Conservation (phyloP, 2,329 filamentous ascomycete genomes). For the Phialophora chinensis region DNA sequence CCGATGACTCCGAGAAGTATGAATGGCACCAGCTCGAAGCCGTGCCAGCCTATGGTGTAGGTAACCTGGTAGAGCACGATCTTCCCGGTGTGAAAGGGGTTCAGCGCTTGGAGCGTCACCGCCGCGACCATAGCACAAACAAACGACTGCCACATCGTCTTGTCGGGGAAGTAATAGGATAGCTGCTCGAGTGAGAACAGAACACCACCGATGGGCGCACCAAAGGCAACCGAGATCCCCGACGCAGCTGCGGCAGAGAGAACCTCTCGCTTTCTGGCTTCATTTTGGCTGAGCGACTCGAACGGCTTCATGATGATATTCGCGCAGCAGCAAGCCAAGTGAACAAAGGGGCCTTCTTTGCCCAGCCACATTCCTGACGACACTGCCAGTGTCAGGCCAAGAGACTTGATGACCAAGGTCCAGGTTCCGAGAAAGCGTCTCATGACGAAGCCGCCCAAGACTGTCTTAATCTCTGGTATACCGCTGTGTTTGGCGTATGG, state of each 20-base stretch:
- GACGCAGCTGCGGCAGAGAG: conserved; percentile 90
- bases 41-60: conserved; percentile 90
- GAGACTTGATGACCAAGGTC: conserved; percentile 87
- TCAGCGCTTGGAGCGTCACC: conserved; percentile 87
- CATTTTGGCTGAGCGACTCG: conserved; percentile 78
- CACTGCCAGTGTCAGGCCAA: conserved; percentile 84
- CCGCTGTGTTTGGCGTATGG: conserved; percentile 91
- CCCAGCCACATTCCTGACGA: conserved; percentile 95
- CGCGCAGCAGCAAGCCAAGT: conserved; percentile 95
- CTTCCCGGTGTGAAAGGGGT: conserved; percentile 94
- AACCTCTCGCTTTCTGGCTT: conserved; percentile 91
- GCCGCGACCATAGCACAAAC: conserved; percentile 99
- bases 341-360: conserved; percentile 93
- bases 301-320: conserved; percentile 94
- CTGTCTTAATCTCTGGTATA: conserved; percentile 97
- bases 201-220: conserved; percentile 90
- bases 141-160: conserved; percentile 99
- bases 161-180: conserved; percentile 97
- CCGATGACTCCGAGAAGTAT: conserved; percentile 84
- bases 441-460: conserved; percentile 93
- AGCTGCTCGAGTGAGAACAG: conserved; percentile 96
- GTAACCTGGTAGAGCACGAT: conserved; percentile 95
- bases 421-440: conserved; percentile 82
- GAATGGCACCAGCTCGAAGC: conserved; percentile 90
- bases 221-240: conserved; percentile 92